Conservation (phyloP, 2,329 filamentous ascomycete genomes). For the Talaromyces sp. region DNA sequence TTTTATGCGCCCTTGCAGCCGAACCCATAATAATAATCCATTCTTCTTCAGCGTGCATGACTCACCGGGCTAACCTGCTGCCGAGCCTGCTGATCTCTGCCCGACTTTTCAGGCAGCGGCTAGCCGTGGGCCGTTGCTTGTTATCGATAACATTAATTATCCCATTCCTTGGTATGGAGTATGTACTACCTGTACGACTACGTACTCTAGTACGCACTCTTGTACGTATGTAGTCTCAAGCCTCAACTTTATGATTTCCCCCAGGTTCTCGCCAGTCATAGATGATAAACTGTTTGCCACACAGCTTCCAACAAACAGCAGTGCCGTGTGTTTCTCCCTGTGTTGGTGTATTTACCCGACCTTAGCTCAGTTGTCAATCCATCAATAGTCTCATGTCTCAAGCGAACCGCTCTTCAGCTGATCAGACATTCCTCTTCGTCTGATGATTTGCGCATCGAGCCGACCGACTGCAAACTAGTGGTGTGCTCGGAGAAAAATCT, state of each 20-base stretch:
- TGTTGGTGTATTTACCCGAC: not conserved
- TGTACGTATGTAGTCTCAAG: too few species aligned
- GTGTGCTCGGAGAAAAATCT: not conserved
- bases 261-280: not conserved
- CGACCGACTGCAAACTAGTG: not conserved
- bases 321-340: too few species aligned
- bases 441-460: not conserved
- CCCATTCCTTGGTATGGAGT: too few species aligned
- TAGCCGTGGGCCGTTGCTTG: not conserved
- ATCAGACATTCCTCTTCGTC: not conserved
- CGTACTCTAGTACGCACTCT: too few species aligned
- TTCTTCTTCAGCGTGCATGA: not conserved
- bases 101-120: not conserved
- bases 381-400: not conserved
- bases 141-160: too few species aligned
- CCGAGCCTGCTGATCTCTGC: not conserved
- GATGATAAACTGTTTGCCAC: not conserved
- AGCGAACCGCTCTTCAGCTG: not conserved
- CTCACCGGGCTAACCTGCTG: too few species aligned
- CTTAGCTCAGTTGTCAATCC: not conserved
- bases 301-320: too few species aligned
- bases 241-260: not conserved
- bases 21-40: not conserved
- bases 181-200: too few species aligned
- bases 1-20: not conserved